A percentile compares a stretch with the other conserved stretches of the same genome.
Evolutionary conservation across 2,329 filamentous ascomycete genomes (phyloP).

Genomic region (Calonectria fujianensis): DNA sequence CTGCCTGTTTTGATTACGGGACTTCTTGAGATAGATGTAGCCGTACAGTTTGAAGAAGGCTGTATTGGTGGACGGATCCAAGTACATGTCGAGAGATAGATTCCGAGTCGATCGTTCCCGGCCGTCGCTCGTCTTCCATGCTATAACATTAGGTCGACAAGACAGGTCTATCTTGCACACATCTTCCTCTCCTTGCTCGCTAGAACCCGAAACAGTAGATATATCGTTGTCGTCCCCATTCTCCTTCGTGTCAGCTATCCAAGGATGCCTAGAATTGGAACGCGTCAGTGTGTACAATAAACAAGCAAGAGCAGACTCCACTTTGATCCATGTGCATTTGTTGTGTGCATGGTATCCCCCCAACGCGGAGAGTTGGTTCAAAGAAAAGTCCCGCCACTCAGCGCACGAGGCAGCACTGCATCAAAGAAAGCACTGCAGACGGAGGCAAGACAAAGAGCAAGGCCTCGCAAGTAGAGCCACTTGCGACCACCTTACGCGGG

Average conservation of each 20-base stretch:
- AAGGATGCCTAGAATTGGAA: conserved; percentile 17
- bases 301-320: conserved; percentile 28
- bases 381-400: conserved; percentile 30
- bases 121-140: not conserved
- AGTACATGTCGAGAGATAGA: not conserved
- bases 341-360: conserved; percentile 11
- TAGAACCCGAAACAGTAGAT: conserved; percentile 21
- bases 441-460: conserved; percentile 36
- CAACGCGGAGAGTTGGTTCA: conserved; percentile 30
- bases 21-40: conserved; percentile 7
- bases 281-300: conserved; percentile 7
- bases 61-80: conserved; percentile 10
- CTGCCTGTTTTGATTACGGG: not conserved
- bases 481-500: conserved; percentile 25
- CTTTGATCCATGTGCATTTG: conserved; percentile 20
- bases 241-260: conserved; percentile 11
- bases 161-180: conserved; percentile 1
- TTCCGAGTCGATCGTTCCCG: conserved; percentile 3
- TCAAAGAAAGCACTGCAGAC: conserved; percentile 29
- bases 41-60: conserved; percentile 20
- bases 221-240: conserved; percentile 1
- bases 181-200: conserved; percentile 6
- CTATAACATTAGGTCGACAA: not conserved
- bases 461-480: conserved; percentile 7
- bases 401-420: conserved; percentile 28